Base-by-base conservation (phyloP, 768 basidiomycete genomes). In the Galerina sulciceps region DNA sequence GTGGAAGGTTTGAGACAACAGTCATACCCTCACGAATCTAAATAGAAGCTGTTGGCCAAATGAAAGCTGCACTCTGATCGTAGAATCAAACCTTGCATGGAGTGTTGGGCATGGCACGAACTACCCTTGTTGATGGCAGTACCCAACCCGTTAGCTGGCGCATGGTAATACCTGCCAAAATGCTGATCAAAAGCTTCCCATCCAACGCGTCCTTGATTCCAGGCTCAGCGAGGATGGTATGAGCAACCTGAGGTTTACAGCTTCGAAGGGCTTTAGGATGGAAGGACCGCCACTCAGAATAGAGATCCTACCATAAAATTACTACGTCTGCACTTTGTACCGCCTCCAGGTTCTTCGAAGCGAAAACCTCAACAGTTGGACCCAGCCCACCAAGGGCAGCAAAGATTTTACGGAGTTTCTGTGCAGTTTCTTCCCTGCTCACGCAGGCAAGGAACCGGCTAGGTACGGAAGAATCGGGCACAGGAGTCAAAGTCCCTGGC, bases 21-120 rank as follows among this genome's bases (percentile, higher is more conserved):
- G 96, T 98, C 97, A 99, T 99, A 58, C 97, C 97, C 77, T 99
- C 96, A 18, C 97, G 90, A 70, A 99, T 99, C 97, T 99, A 17
- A 43, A 31, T 13, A 20, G 35, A 23, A 38, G 13, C 40, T n/a
- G 17, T 42, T 34, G 48, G 57, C 47, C 40, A 34, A 4, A 31
- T n/a, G 37, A 55, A 35, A 37, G 18, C 18, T 31, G 34, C 57
- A 18, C 34, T 34, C 43, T 64, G 43, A 36, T 37, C 50, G 23
- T 36, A 17, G 6, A 34, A 22, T n/a, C 84, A 58, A 60, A 95
- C 96, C 73, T 93, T 93, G 78, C 92, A 94, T 17, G 97, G 95
- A 2, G 96, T 99, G 70, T 99, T 99, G 63, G 97, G 96, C 97
- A 99, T 99, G 10, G 94, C 93, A 56, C 97, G 88, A 58, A 99